Conservation (phyloP, 495 filamentous ascomycete species). For the Daldinia concentrica region DNA sequence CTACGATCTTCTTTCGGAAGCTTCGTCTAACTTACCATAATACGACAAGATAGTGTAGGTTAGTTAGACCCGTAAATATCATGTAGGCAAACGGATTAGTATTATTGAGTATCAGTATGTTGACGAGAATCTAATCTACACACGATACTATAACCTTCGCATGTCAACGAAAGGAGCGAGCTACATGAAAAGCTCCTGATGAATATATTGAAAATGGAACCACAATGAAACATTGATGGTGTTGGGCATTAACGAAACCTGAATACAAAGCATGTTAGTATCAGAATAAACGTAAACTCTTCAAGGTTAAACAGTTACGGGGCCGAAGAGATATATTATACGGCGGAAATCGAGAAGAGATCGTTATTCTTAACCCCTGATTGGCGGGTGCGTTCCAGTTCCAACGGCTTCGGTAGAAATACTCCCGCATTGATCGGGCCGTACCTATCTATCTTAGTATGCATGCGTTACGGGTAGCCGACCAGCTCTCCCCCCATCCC, state of each 20-base stretch:
- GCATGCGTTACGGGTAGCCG: constrained; percentile 9
- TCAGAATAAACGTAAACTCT: background rate
- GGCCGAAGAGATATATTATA: constrained; percentile 3
- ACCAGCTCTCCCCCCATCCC: constrained; percentile 15
- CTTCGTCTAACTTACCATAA: background rate
- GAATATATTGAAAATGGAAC: constrained; percentile 4
- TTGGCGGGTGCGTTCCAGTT: constrained; percentile 18
- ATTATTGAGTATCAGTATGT: background rate
- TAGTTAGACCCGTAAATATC: background rate
- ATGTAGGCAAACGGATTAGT: background rate
- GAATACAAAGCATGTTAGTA: constrained; percentile 4
- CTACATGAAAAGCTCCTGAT: background rate
- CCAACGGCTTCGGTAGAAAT: constrained; percentile 30
- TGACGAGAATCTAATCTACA: background rate
- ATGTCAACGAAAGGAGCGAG: background rate
- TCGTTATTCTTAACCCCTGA: constrained; percentile 19
- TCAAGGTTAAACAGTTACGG: background rate
- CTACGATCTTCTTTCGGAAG: background rate
- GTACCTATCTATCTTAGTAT: constrained; percentile 18
- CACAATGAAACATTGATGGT: background rate
- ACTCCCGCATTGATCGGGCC: constrained; percentile 29
- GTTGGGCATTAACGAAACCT: constrained; percentile 4
- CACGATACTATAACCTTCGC: constrained; percentile 4
- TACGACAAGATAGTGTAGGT: background rate
- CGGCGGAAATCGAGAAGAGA: constrained; percentile 20